A percentile compares a stretch with the other conserved stretches of the same genome.
Conservation (phyloP, 352 stramenopile genomes). For the Pythium brachiatum region DNA sequence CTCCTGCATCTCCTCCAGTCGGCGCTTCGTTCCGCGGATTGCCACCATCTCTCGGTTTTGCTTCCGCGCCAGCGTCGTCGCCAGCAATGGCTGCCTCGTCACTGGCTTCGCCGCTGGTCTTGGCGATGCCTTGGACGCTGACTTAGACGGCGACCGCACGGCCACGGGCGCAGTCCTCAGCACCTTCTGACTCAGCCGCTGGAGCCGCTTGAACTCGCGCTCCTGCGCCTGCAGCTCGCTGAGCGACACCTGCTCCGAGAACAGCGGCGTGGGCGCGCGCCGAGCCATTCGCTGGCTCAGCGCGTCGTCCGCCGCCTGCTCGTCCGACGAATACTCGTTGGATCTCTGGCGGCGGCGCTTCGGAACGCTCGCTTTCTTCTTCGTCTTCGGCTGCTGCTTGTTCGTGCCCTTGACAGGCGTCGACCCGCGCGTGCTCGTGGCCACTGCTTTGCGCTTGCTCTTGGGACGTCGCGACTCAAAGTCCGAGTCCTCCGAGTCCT, state of each 20-base stretch:
- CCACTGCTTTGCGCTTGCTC: not conserved
- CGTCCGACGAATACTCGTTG: not conserved
- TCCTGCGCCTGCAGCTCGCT: constrained; percentile 70
- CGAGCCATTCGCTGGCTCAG: constrained; percentile 5
- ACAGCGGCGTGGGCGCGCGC: constrained; percentile 11
- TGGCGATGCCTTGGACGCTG: not conserved
- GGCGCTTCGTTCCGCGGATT: constrained; percentile 6
- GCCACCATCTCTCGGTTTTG: not conserved
- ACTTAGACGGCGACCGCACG: constrained; percentile 3
- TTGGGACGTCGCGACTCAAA: constrained; percentile 12
- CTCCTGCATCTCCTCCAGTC: constrained; percentile 2
- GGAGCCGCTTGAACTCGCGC: constrained; percentile 21
- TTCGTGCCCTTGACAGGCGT: constrained; percentile 6
- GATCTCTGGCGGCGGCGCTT: not conserved
- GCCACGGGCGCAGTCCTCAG: not conserved
- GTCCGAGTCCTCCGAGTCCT: constrained; percentile 25
- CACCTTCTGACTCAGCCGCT: constrained; percentile 5
- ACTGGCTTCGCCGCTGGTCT: not conserved
- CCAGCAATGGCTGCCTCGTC: not conserved
- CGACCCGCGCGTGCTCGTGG: not conserved
- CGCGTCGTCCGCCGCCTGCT: constrained; percentile 8
- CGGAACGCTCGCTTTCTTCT: not conserved
- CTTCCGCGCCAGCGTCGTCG: constrained; percentile 22
- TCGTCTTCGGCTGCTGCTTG: constrained; percentile 3
- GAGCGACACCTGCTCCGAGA: constrained; percentile 39